phyloP scores from a whole-genome alignment of 2,329 filamentous ascomycete species.

The Sordariomycetes sp. region DNA sequence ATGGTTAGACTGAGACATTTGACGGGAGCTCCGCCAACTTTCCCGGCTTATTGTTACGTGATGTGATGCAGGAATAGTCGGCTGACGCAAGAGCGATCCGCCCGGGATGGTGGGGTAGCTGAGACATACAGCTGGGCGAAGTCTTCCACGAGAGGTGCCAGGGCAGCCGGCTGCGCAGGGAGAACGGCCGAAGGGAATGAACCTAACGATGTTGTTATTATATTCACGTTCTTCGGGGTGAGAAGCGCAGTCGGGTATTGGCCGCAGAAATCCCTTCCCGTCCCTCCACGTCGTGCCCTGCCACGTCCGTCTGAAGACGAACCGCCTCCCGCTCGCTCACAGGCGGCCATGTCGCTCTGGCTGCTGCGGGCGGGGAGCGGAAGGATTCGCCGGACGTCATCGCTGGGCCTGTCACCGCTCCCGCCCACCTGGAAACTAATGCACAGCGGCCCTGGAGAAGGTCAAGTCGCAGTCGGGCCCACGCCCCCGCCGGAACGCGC shows the following conservation, averaged over 20 bases:
- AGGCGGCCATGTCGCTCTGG: slow-evolving; percentile 1
- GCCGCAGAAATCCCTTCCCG: slow-evolving; percentile 1
- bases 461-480: no score
- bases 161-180: neutral
- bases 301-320: neutral
- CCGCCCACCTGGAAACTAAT: neutral
- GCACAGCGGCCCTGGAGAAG: neutral
- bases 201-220: neutral
- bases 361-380: neutral
- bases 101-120: neutral
- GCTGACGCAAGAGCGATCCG: neutral
- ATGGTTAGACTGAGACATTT: slow-evolving; percentile 2
- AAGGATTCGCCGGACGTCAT: neutral
- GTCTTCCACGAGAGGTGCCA: neutral
- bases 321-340: neutral
- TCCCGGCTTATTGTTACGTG: neutral
- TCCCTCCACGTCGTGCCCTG: slow-evolving; percentile 1
- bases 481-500: neutral
- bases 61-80: neutral
- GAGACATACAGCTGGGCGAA: neutral
- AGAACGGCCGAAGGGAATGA: neutral
- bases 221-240: neutral
- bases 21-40: neutral
- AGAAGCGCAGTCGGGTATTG: neutral
- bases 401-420: neutral